Evolutionary conservation across 2,329 filamentous ascomycete genomes (phyloP), one percentile per base, ranked within the genome.

Genomic region (Juglanconis juglandina): DNA sequence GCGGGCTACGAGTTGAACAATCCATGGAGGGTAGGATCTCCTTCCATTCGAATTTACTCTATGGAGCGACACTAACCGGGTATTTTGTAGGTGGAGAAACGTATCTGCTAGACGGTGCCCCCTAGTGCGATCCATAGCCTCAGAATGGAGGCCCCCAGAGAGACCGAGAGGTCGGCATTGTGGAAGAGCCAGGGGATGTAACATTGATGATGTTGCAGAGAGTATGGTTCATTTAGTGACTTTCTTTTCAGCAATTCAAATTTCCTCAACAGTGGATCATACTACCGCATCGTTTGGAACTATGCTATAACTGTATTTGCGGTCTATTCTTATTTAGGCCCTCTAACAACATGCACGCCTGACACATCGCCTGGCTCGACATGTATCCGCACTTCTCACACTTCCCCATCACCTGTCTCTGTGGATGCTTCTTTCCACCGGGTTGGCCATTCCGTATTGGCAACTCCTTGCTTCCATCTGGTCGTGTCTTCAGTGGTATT

Each of bases 371-470:
- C 74, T 99, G 95, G 68, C 93, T 97, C 2, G 95, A 96, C 74
- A 99, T 90, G 72, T 98, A 99, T 13, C 95, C 95, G 68, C 95
- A 99, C 56, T 86, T 88, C 69, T 88, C 85, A 70, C 95, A 99
- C 65, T 87, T 88, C 1, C 94, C 91, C 66, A 97, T 83, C 13
- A 87, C 87, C 73, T 94, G 91, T 68, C 85, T 82, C 10, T 68
- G 71, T 66, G 68, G 71, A 65, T 66, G 67, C 44, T 72, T 69
- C 42, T 64, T 68, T 24, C 58, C 44, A 6, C 55, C 60, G 24
- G 53, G 46, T 9, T 64, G 65, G 4, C 50, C 59, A 33, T 35
- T 65, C 56, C 67, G 66, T 41, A 66, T 53, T 1, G 72, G 58
- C 5, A 70, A 56, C 48, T 66, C 65, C 63, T 69, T 65, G 33